phyloP scores from a whole-genome alignment of 768 basidiomycete species.

The Hirschioporus abietinus region DNA sequence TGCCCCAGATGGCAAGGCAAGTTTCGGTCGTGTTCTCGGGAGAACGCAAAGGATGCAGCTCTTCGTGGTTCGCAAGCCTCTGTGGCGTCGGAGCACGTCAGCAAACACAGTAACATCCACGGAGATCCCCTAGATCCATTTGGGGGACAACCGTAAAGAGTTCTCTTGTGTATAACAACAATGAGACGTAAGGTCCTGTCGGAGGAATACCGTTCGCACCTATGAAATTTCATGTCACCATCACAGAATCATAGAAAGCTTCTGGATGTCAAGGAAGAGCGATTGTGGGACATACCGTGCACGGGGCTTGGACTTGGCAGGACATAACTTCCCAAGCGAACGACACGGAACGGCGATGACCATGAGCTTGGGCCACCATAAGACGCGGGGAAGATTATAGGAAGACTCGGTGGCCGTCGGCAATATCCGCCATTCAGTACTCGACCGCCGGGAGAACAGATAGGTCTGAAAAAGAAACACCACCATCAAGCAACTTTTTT shows the following conservation, averaged over 20 bases:
- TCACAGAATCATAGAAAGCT: neutral
- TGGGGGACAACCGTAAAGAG: neutral
- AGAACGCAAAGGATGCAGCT: neutral
- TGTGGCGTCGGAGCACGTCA: neutral
- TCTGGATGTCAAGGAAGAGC: neutral
- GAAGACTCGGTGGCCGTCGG: neutral
- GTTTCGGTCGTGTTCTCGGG: neutral
- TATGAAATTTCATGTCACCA: neutral
- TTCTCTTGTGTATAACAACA: neutral
- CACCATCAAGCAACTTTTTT: neutral
- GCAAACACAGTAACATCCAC: neutral
- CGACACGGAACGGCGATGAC: neutral
- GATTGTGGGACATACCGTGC: neutral
- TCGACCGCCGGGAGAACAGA: neutral
- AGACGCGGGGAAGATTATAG: neutral
- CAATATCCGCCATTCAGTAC: neutral
- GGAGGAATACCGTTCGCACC: neutral
- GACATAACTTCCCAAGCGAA: neutral
- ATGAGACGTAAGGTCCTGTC: neutral
- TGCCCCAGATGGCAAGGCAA: neutral
- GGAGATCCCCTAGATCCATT: neutral
- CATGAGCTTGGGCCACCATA: neutral
- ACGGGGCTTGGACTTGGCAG: neutral
- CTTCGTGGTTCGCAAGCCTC: neutral
- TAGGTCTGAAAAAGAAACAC: neutral